Percentiles rank a stretch among this genome's conserved stretches.
phyloP scores from a whole-genome alignment of 106 monocot genomes.

The Dendrobium huoshanense region DNA sequence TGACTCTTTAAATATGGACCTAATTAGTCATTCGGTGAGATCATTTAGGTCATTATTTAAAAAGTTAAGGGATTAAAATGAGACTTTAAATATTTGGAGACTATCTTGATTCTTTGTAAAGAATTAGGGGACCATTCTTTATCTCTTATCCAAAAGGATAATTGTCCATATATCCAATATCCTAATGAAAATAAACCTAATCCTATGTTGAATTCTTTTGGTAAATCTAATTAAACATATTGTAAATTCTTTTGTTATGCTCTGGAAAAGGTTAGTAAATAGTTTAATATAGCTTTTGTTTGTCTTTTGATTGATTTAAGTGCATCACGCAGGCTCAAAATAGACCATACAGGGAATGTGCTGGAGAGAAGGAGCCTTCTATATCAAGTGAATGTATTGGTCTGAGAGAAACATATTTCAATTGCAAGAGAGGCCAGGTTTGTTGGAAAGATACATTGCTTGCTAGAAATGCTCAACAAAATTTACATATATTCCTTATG shows the following conservation, averaged over 20 bases:
- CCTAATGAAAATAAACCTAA: not conserved
- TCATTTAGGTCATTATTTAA: too few species aligned
- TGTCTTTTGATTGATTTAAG: not conserved
- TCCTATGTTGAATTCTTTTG: not conserved
- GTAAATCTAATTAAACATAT: not conserved
- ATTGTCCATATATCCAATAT: not conserved
- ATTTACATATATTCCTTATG: not conserved
- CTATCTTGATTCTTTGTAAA: too few species aligned
- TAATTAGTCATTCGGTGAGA: too few species aligned
- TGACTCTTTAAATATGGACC: too few species aligned
- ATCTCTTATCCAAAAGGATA: not conserved
- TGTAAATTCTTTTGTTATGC: not conserved
- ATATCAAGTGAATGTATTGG: slow-evolving; percentile 97
- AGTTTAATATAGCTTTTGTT: not conserved
- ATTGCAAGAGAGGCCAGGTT: slow-evolving; percentile 98
- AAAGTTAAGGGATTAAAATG: too few species aligned
- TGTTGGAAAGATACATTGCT: slow-evolving; percentile 5
- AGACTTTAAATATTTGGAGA: too few species aligned
- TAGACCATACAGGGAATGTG: slow-evolving; percentile 82
- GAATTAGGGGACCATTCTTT: too few species aligned
- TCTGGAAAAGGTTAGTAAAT: not conserved
- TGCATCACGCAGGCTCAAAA: slow-evolving; percentile 59
- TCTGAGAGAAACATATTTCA: slow-evolving; percentile 94
- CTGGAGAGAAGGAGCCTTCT: slow-evolving; percentile 78
- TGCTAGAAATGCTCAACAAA: not conserved